phyloP scores from a whole-genome alignment of 2,329 filamentous ascomycete species.

The Pseudopyrenochaeta lycopersici region DNA sequence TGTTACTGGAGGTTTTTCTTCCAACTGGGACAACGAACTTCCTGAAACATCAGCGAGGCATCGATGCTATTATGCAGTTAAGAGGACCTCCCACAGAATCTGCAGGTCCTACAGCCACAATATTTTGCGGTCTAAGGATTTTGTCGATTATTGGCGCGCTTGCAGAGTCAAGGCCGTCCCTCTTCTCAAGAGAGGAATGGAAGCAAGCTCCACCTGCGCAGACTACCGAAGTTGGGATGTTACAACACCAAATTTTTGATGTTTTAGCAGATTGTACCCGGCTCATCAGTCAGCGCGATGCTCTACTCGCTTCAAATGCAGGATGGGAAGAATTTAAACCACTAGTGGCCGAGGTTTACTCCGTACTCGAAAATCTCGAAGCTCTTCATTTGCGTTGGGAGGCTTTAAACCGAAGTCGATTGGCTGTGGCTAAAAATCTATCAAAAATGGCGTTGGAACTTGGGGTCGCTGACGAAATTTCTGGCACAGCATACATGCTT shows the following conservation, averaged over 20 bases:
- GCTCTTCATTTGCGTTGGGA: conserved; percentile 19
- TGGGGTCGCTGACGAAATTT: conserved; percentile 25
- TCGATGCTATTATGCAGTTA: conserved; percentile 37
- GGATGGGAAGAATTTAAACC: neutral
- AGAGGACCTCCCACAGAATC: conserved; percentile 28
- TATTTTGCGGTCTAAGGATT: conserved; percentile 31
- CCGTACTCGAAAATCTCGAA: conserved; percentile 11
- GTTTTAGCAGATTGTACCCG: conserved; percentile 36
- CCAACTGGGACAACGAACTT: conserved; percentile 38
- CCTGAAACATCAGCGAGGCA: conserved; percentile 36
- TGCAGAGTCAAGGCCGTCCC: conserved; percentile 20
- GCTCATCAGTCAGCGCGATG: conserved; percentile 23
- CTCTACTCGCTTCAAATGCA: neutral
- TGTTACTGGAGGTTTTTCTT: conserved; percentile 39
- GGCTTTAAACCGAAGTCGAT: conserved; percentile 20
- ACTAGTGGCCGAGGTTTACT: conserved; percentile 15
- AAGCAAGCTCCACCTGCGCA: conserved; percentile 23
- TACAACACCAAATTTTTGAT: conserved; percentile 30
- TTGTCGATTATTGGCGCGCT: conserved; percentile 36
- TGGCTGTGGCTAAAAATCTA: conserved; percentile 1
- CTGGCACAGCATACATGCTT: conserved; percentile 34
- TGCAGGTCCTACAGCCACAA: conserved; percentile 12
- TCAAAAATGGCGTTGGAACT: conserved; percentile 18
- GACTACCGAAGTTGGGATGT: conserved; percentile 13
- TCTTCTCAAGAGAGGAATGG: conserved; percentile 36